Conservation (phyloP, 208 protist genomes). For the Leishmania tropica region DNA sequence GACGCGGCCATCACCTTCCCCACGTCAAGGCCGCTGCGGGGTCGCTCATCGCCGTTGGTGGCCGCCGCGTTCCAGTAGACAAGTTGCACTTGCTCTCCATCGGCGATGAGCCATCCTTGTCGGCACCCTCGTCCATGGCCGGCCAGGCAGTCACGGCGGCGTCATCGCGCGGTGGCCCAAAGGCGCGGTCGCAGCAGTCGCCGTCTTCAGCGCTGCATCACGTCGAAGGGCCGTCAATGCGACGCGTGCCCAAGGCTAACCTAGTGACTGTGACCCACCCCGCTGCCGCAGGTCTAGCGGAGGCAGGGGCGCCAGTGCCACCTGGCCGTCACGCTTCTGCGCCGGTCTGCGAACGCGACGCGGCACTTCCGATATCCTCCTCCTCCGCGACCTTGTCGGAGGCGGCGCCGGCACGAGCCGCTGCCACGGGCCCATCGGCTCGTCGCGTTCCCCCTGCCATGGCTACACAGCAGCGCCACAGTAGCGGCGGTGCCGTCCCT, state of each 20-base stretch:
- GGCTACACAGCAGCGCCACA: constrained; percentile 11
- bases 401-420: constrained; percentile 1
- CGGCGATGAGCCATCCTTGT: constrained; percentile 17
- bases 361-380: constrained; percentile 1
- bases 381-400: constrained; percentile 1
- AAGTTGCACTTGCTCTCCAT: constrained; percentile 70
- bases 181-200: neutral
- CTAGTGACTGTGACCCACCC: constrained; percentile 27
- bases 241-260: constrained; percentile 36
- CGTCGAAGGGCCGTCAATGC: constrained; percentile 51
- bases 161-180: neutral
- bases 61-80: constrained; percentile 77
- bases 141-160: neutral
- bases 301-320: neutral
- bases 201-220: constrained; percentile 9
- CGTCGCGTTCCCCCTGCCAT: constrained; percentile 25
- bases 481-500: neutral
- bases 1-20: constrained; percentile 31
- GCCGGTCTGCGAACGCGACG: neutral
- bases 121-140: neutral
- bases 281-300: neutral
- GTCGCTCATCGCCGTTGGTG: constrained; percentile 69
- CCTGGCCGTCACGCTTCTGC: neutral
- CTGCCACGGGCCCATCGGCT: constrained; percentile 22
- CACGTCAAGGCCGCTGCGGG: constrained; percentile 46